Conservation (phyloP, 441 rosid species). For the Gossypium trilobum region DNA sequence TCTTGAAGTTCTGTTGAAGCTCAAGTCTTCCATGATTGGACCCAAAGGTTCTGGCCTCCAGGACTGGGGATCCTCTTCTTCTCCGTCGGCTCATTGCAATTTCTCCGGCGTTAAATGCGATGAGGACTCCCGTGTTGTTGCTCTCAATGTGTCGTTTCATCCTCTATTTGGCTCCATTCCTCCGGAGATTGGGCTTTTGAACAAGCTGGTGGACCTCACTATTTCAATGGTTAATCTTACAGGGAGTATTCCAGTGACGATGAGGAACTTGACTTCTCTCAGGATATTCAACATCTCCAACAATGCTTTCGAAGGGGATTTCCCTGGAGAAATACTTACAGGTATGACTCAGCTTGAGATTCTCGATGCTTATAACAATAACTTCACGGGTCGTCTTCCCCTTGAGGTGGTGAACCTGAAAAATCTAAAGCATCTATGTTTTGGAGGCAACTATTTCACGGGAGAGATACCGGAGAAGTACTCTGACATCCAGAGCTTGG, state of each 20-base stretch:
- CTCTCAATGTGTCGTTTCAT: slow-evolving; percentile 43
- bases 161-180: slow-evolving; percentile 49
- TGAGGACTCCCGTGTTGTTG: slow-evolving; percentile 36
- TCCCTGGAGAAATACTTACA: slow-evolving; percentile 44
- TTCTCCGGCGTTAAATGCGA: slow-evolving; percentile 72
- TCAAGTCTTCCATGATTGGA: slow-evolving; percentile 57
- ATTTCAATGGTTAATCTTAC: slow-evolving; percentile 38
- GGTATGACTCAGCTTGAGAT: slow-evolving; percentile 48
- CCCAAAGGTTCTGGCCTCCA: slow-evolving; percentile 43
- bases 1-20: slow-evolving; percentile 47
- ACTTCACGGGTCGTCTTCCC: slow-evolving; percentile 54
- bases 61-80: slow-evolving; percentile 44
- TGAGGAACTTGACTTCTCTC: slow-evolving; percentile 47
- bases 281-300: slow-evolving; percentile 51
- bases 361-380: slow-evolving; percentile 63
- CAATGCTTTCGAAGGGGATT: slow-evolving; percentile 38
- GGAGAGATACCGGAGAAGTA: slow-evolving; percentile 65
- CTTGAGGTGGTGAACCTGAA: slow-evolving; percentile 31
- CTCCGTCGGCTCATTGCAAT: slow-evolving; percentile 53
- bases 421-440: slow-evolving; percentile 43
- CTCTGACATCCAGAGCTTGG: slow-evolving; percentile 53
- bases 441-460: slow-evolving; percentile 66
- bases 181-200: slow-evolving; percentile 51
- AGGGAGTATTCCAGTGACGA: slow-evolving; percentile 45
- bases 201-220: slow-evolving; percentile 53